These are phyloP conservation scores for Byssoonygena ceratinophila DNA, from an alignment of 2,329 filamentous ascomycete genomes.

Conservation along the genomic window DNA sequence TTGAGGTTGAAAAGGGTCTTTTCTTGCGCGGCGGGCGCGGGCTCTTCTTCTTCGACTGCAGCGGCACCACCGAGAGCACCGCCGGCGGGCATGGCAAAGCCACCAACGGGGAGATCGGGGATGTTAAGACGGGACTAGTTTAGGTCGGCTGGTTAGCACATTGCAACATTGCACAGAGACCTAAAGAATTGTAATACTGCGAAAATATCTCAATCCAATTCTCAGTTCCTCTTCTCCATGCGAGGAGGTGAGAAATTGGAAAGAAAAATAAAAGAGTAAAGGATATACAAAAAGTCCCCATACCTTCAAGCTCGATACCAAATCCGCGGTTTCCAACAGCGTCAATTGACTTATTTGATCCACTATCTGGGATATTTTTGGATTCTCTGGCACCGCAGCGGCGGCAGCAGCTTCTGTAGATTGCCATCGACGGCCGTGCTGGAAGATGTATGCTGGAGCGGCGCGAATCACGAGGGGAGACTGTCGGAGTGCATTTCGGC, in stretches of 20 bases:
- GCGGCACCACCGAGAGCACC: conserved; percentile 48
- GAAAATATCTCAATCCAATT: too few species aligned
- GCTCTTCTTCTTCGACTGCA: conserved; percentile 64
- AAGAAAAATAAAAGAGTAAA: not conserved
- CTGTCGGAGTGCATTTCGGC: conserved; percentile 34
- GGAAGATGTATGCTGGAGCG: conserved; percentile 11
- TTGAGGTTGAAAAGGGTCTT: conserved; percentile 98
- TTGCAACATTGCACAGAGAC: too few species aligned
- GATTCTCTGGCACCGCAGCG: conserved; percentile 52
- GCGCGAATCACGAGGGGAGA: conserved; percentile 30
- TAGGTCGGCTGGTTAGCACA: not conserved
- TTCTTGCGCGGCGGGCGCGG: conserved; percentile 75
- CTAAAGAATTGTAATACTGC: too few species aligned
- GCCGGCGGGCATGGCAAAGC: conserved; percentile 63
- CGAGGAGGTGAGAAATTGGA: not conserved
- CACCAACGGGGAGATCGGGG: conserved; percentile 89
- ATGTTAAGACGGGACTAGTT: conserved; percentile 83
- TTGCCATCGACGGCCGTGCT: conserved; percentile 67
- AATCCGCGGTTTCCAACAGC: conserved; percentile 88
- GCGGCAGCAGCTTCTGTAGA: conserved; percentile 55
- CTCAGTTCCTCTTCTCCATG: too few species aligned
- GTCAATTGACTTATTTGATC: conserved; percentile 99
- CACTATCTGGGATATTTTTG: conserved; percentile 90
- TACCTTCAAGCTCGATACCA: conserved; percentile 92
- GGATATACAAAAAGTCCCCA: too few species aligned